These are phyloP conservation scores for Apostasia shenzhenica DNA, from an alignment of 106 monocot genomes.

Conservation along the genomic window DNA sequence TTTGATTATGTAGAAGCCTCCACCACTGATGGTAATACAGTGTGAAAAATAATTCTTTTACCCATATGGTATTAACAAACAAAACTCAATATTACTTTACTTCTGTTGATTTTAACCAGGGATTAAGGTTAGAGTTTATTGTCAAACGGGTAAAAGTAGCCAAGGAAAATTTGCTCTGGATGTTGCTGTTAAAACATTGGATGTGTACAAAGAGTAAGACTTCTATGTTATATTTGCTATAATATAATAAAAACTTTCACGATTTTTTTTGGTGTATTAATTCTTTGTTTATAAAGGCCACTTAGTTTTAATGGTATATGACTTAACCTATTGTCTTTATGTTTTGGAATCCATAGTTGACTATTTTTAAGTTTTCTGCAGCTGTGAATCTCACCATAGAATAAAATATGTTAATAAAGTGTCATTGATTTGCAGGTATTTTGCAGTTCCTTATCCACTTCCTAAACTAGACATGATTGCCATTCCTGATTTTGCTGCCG, in stretches of 20 bases:
- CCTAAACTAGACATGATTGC: slow-evolving; percentile 98
- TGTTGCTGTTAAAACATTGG: slow-evolving; percentile 82
- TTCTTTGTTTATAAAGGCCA: too few species aligned
- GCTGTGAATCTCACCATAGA: not conserved
- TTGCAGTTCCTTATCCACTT: slow-evolving; percentile 70
- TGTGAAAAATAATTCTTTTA: slow-evolving; percentile 5
- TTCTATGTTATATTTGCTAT: not conserved
- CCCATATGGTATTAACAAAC: not conserved
- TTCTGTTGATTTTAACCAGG: slow-evolving; percentile 28
- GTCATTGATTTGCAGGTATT: slow-evolving; percentile 43
- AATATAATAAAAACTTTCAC: not conserved
- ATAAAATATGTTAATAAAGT: not conserved
- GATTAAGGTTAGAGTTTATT: slow-evolving; percentile 74
- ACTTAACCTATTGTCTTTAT: not conserved
- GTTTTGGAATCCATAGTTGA: not conserved
- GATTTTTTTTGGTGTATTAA: not conserved
- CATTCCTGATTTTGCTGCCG: slow-evolving; percentile 96
- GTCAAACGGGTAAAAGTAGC: slow-evolving; percentile 68
- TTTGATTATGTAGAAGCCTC: slow-evolving; percentile 80
- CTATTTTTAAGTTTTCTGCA: not conserved
- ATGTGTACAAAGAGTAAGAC: slow-evolving; percentile 61
- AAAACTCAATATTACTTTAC: not conserved
- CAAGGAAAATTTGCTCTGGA: slow-evolving; percentile 96
- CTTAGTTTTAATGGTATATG: too few species aligned
- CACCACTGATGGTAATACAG: slow-evolving; percentile 56